phyloP scores from a whole-genome alignment of 768 basidiomycete genomes.

The Cystofilobasidium bisporidii region DNA sequence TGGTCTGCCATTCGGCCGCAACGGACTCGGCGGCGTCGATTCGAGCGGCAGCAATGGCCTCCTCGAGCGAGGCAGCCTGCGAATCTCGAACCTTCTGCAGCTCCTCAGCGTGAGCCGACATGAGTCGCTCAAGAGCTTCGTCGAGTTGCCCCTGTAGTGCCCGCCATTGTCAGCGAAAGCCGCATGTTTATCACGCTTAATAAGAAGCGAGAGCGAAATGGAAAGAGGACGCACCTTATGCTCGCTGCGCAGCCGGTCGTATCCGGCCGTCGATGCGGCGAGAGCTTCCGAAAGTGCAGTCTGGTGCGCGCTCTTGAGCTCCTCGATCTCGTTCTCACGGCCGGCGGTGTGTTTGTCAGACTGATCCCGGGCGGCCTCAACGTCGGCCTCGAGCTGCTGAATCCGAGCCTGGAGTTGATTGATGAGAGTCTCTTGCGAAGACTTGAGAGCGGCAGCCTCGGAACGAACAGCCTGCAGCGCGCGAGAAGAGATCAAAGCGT shows the following conservation, averaged over 20 bases:
- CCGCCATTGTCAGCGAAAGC: too few species aligned
- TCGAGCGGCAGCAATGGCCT: constrained; percentile 12
- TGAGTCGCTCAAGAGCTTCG: background rate
- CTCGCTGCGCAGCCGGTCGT: background rate
- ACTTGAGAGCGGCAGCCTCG: background rate
- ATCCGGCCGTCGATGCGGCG: background rate
- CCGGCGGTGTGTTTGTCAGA: background rate
- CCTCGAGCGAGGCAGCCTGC: constrained; percentile 3
- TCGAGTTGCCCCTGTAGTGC: background rate
- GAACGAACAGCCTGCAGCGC: constrained; percentile 9
- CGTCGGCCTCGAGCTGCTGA: constrained; percentile 7
- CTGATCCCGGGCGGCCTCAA: background rate
- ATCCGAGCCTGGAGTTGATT: constrained; percentile 15
- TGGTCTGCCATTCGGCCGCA: background rate
- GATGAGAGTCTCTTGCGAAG: constrained; percentile 3
- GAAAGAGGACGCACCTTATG: constrained; percentile 15
- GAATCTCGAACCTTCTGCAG: background rate
- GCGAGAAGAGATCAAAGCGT: background rate
- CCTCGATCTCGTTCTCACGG: constrained; percentile 1
- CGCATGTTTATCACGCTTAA: too few species aligned
- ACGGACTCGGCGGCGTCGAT: background rate
- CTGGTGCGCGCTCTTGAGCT: constrained; percentile 1
- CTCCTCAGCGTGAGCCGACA: background rate
- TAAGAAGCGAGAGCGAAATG: background rate
- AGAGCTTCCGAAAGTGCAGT: background rate